phyloP scores from a whole-genome alignment of 176 grass and related monocot species.

The Echinochloa phyllopogon region DNA sequence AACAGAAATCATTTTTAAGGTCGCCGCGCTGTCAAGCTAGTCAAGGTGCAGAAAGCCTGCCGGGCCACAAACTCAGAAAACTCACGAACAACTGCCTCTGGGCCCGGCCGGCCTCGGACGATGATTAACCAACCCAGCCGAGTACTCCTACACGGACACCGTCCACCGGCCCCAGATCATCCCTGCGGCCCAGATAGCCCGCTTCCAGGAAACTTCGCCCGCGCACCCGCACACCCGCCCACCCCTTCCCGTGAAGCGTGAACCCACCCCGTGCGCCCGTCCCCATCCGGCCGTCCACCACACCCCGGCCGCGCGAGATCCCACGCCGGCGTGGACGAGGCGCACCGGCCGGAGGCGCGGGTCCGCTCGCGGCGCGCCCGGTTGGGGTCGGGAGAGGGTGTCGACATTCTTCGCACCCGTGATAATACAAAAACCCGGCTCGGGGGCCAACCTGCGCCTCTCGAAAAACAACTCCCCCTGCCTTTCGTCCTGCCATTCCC shows the following conservation, averaged over 20 bases:
- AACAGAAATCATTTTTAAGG: neutral
- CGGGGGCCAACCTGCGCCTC: constrained; percentile 37
- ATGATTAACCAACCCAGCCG: neutral
- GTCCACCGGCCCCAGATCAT: neutral
- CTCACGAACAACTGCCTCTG: neutral
- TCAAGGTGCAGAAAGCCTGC: neutral
- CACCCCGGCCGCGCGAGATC: neutral
- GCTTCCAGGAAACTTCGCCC: constrained; percentile 17
- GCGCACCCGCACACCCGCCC: neutral
- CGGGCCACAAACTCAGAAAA: neutral
- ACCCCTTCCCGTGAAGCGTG: neutral
- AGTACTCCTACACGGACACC: no score
- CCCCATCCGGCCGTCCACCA: neutral
- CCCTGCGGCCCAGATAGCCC: neutral
- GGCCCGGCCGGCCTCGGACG: neutral
- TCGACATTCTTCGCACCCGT: constrained; percentile 40
- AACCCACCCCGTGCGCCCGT: neutral
- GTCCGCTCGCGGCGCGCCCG: neutral
- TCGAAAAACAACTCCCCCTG: neutral
- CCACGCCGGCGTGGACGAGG: neutral
- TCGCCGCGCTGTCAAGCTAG: neutral
- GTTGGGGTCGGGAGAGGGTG: constrained; percentile 10
- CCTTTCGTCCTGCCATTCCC: constrained; percentile 4
- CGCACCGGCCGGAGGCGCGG: neutral
- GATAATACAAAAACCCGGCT: neutral